A percentile compares a stretch with the other conserved stretches of the same genome.
Conservation (phyloP, 2,329 filamentous ascomycete genomes). For the Neospermospora avenae region DNA sequence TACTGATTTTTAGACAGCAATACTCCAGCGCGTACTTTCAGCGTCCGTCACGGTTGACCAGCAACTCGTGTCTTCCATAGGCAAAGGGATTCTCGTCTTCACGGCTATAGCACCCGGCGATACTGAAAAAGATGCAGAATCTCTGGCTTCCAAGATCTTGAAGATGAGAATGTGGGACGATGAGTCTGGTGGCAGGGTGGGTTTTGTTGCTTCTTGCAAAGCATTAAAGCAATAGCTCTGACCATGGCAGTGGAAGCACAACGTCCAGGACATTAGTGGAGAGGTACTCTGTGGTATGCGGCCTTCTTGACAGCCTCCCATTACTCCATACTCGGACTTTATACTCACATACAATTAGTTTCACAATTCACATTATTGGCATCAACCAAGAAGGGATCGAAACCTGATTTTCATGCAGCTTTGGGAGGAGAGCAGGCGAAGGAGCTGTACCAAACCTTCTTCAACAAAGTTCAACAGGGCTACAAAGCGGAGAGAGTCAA, state of each 20-base stretch:
- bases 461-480: constrained; percentile 67
- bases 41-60: constrained; percentile 95
- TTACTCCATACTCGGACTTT: background rate
- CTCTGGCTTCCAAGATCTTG: constrained; percentile 78
- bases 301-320: background rate
- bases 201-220: background rate
- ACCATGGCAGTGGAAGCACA: constrained; percentile 75
- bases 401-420: constrained; percentile 91
- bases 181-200: constrained; percentile 33
- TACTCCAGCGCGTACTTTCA: constrained; percentile 89
- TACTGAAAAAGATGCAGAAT: constrained; percentile 81
- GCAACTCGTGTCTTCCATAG: constrained; percentile 85
- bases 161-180: constrained; percentile 83
- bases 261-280: constrained; percentile 80
- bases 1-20: constrained; percentile 53
- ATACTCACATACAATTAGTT: constrained; percentile 50
- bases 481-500: constrained; percentile 77
- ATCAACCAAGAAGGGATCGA: constrained; percentile 91
- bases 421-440: constrained; percentile 75
- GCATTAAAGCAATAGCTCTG: background rate
- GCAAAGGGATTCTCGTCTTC: constrained; percentile 84
- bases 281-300: constrained; percentile 85
- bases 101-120: constrained; percentile 89
- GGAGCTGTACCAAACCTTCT: constrained; percentile 79
- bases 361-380: constrained; percentile 96